Base-by-base conservation (phyloP, 352 stramenopile genomes). In the Globisporangium carolinianum region DNA sequence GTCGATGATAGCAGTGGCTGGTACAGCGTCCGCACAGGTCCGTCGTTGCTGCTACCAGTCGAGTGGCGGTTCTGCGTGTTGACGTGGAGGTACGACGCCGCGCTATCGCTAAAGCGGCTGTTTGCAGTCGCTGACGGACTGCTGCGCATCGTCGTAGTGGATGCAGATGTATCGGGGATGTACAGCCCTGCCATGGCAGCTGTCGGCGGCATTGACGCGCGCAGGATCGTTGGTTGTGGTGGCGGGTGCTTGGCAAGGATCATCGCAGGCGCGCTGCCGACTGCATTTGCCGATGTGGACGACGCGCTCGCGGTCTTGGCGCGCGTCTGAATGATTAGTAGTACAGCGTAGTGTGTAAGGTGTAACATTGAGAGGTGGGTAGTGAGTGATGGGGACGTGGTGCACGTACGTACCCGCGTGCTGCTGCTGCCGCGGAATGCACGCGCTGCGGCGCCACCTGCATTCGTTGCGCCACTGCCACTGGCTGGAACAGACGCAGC, bases 181-280 rank as follows among this genome's bases (percentile, higher is more conserved):
- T 61, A 64, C 18, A 64, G n/a, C 9, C 48, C 39, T 18, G 32
- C 24, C 51, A 59, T 53, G 1, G 17, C 17, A 24, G 35, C 41
- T 15, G 4, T 18, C n/a, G 42, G 24, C 12, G 54, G 36, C 9
- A 49, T 8, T 12, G 57, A 46, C 6, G 68, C 62, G 17, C 51
- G 65, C 32, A 77, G 61, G 45, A 75, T 61, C 60, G 71, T 73
- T 2, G 71, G n/a, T 6, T 11, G 68, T 3, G 71, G 45, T 5
- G 45, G 69, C 18, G 69, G 79, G 8, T 71, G 68, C 56, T 83
- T 87, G 45, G 73, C 61, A 58, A 81, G 61, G 7, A 76, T 68
- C 24, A 60, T 55, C 39, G 62, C 47, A 6, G 62, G 50, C 11
- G 60, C 12, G 0, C 55, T 17, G 7, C 61, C 15, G 35, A 63